Evolutionary conservation across 768 basidiomycete genomes (phyloP).

Genomic region (Piloderma croceum): DNA sequence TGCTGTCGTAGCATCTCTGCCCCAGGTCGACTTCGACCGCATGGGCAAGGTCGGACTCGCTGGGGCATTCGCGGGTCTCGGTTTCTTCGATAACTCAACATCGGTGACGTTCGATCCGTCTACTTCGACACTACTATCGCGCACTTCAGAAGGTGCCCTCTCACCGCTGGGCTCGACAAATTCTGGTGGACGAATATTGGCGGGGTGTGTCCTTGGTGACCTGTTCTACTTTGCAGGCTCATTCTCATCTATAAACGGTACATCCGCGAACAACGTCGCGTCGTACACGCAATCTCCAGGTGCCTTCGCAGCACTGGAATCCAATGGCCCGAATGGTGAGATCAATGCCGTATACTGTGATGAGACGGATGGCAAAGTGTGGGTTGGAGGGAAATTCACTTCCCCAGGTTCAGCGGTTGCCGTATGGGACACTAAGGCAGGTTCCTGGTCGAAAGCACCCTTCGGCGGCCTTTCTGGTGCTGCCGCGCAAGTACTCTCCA

Average conservation of each 20-base stretch:
- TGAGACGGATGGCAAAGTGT: slow-evolving; percentile 52
- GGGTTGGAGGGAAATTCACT: slow-evolving; percentile 75
- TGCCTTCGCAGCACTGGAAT: slow-evolving; percentile 57
- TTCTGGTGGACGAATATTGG: slow-evolving; percentile 66
- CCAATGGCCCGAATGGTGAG: slow-evolving; percentile 66
- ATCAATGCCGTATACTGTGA: slow-evolving; percentile 81
- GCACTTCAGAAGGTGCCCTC: slow-evolving; percentile 59
- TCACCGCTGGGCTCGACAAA: slow-evolving; percentile 72
- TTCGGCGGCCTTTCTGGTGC: slow-evolving; percentile 80
- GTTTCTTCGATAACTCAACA: slow-evolving; percentile 58
- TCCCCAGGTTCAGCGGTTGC: slow-evolving; percentile 65
- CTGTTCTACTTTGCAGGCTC: slow-evolving; percentile 78
- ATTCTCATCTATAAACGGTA: slow-evolving; percentile 66
- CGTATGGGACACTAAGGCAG: slow-evolving; percentile 57
- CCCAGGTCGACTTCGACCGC: slow-evolving; percentile 62
- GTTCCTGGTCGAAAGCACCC: slow-evolving; percentile 70
- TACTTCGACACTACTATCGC: slow-evolving; percentile 65
- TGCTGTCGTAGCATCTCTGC: slow-evolving; percentile 39
- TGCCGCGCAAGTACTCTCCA: slow-evolving; percentile 64
- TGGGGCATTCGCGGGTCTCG: slow-evolving; percentile 85
- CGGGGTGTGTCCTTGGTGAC: slow-evolving; percentile 66
- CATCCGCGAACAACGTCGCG: slow-evolving; percentile 64
- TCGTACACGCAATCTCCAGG: slow-evolving; percentile 61
- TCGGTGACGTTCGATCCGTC: slow-evolving; percentile 61
- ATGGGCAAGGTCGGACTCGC: slow-evolving; percentile 91